Evolutionary conservation across 176 grass and related monocot species (phyloP).

Genomic region (maize (Zea mays)): DNA sequence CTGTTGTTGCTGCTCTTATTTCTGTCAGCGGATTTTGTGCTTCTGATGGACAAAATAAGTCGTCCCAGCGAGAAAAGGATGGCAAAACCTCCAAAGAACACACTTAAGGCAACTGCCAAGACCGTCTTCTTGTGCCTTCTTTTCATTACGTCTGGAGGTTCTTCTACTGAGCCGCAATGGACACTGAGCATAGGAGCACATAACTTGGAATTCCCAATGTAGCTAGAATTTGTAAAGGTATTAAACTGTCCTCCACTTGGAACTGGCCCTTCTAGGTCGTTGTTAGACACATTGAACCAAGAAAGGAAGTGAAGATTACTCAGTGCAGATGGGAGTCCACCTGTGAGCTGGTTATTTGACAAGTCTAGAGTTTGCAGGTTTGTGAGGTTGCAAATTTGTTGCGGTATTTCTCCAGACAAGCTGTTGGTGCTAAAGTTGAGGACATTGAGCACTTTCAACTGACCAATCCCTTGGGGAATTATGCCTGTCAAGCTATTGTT

Average conservation of each 20-base stretch:
- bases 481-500: constrained; percentile 51
- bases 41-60: constrained; percentile 46
- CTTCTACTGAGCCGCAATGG: background rate
- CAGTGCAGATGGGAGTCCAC: constrained; percentile 49
- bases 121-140: constrained; percentile 42
- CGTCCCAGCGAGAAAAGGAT: constrained; percentile 56
- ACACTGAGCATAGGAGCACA: constrained; percentile 51
- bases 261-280: constrained; percentile 62
- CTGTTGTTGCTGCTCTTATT: constrained; percentile 39
- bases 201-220: constrained; percentile 61
- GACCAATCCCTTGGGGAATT: constrained; percentile 58
- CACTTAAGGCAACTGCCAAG: constrained; percentile 51
- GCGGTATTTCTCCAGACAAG: constrained; percentile 61
- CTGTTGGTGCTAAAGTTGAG: constrained; percentile 60
- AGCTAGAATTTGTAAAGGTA: constrained; percentile 65
- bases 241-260: constrained; percentile 60
- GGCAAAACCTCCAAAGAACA: constrained; percentile 37
- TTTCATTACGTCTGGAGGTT: constrained; percentile 13
- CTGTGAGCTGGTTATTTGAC: constrained; percentile 62
- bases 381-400: constrained; percentile 55
- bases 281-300: constrained; percentile 65
- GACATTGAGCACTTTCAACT: constrained; percentile 48
- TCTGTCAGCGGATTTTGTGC: constrained; percentile 30
- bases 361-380: constrained; percentile 55
- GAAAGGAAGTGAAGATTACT: constrained; percentile 59